Evolutionary conservation across 306 rosid genomes (phyloP).

Genomic region (Trifolium pratense): DNA sequence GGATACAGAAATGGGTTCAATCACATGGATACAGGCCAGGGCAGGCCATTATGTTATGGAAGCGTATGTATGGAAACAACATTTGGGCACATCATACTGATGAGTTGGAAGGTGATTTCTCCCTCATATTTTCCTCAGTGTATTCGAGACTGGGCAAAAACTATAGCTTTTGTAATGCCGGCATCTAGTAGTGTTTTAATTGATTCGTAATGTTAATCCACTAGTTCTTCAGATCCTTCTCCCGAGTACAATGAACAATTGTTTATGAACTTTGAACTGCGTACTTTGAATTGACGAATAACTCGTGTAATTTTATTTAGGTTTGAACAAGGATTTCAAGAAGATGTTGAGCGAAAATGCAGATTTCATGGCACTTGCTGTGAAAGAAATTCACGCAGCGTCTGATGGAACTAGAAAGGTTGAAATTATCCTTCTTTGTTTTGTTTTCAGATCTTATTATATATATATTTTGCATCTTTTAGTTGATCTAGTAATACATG

Average conservation of each 20-base stretch:
- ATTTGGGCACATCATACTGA: slow-evolving; percentile 76
- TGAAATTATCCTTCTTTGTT: slow-evolving; percentile 47
- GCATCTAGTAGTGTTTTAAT: slow-evolving; percentile 7
- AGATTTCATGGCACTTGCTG: slow-evolving; percentile 65
- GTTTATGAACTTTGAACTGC: slow-evolving; percentile 11
- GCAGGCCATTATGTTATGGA: slow-evolving; percentile 95
- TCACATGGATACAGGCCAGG: slow-evolving; percentile 84
- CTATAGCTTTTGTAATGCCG: background rate
- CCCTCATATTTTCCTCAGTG: slow-evolving; percentile 10
- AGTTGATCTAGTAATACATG: background rate
- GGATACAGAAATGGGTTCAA: slow-evolving; percentile 80
- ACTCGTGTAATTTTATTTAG: slow-evolving; percentile 40
- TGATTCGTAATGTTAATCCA: background rate
- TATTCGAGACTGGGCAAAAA: slow-evolving; percentile 1
- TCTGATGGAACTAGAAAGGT: slow-evolving; percentile 94
- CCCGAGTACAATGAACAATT: slow-evolving; percentile 16
- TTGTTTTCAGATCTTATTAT: slow-evolving; percentile 19
- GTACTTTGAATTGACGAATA: slow-evolving; percentile 10
- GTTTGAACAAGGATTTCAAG: slow-evolving; percentile 88
- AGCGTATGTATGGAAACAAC: slow-evolving; percentile 78
- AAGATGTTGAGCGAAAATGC: slow-evolving; percentile 80
- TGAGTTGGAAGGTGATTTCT: slow-evolving; percentile 75
- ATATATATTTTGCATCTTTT: slow-evolving; percentile 17
- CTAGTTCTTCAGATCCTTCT: slow-evolving; percentile 31
- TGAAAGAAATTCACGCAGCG: slow-evolving; percentile 68